Base-by-base conservation (phyloP, 257 asterid species). In the Nicotiana noctiflora region DNA sequence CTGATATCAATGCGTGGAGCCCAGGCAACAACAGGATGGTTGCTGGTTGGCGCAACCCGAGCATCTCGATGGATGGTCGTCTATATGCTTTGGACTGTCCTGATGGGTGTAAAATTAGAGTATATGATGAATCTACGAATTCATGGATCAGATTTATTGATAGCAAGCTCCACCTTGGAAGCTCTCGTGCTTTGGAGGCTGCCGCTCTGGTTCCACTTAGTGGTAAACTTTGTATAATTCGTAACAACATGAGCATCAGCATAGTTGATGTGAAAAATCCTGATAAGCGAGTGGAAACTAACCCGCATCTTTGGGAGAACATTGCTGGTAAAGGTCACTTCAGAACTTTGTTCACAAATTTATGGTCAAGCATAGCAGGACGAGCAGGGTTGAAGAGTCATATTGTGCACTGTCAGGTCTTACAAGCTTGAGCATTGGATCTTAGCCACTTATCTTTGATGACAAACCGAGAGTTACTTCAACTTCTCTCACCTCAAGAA, bases 351-450 rank as follows among this genome's bases (percentile, higher is more conserved):
- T 87, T 87, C 76, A 87, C 88, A 37, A 87, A 75, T 67, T 76
- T 87, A 57, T 87, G 86, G 90, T 87, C 90, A 51, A 87, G 87
- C 76, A 87, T 87, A 19, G 88, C 90, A 2, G 90, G 90, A 18
- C 32, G 90, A 74, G 81, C 68, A 70, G 90, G 90, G 23, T 78
- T 85, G 79, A 87, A 81, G 85, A 87, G 88, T 75, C 90, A 87
- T 55, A 87, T 87, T 18, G 86, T 87, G 81, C 90, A 87, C 57
- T 87, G 88, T 68, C 90, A 87, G 79, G 90, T 87, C 78, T 86
- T 87, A 52, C 90, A 85, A 81, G 86, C 86, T 62, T 88, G 89
- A 87, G 84, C 51, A 51, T 21, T 61, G 32, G 25, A 21, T 70
- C 59, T 44, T 70, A 3, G 59, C 57, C 77, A 19, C 77, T 44